Conservation (phyloP, 1,139 yeast genomes). For the Protomyces arabidopsidicola region DNA sequence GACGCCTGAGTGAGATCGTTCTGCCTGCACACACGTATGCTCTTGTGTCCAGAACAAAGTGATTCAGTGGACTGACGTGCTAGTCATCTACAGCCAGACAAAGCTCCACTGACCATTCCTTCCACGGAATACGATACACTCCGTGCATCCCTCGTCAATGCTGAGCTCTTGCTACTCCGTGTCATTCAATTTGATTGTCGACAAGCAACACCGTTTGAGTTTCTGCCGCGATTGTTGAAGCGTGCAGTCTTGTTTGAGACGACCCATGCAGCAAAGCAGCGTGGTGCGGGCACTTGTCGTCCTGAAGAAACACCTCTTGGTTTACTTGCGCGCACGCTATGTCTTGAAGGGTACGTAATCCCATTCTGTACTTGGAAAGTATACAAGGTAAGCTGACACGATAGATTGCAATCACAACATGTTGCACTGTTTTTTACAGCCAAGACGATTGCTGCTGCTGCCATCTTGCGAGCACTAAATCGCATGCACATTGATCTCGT, state of each 20-base stretch:
- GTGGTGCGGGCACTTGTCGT: not conserved
- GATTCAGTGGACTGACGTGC: not conserved
- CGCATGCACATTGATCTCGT: not conserved
- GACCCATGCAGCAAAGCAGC: not conserved
- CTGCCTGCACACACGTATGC: slow-evolving; percentile 32
- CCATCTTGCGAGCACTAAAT: not conserved
- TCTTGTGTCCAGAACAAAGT: not conserved
- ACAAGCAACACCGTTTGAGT: slow-evolving; percentile 24
- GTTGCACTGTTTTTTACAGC: slow-evolving; percentile 14
- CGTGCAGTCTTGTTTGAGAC: not conserved
- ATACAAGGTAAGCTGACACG: not conserved
- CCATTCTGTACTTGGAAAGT: not conserved
- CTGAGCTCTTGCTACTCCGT: slow-evolving; percentile 32
- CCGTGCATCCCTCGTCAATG: slow-evolving; percentile 32
- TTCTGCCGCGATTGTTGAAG: slow-evolving; percentile 3
- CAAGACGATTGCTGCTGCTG: slow-evolving; percentile 11
- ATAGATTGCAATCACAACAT: not conserved
- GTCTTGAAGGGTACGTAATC: not conserved
- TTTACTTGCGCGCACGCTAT: slow-evolving; percentile 1
- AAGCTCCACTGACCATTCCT: slow-evolving; percentile 28
- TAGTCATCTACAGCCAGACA: slow-evolving; percentile 29
- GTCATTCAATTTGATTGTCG: slow-evolving; percentile 28
- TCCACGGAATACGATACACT: slow-evolving; percentile 32
- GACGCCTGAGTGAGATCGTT: slow-evolving; percentile 33
- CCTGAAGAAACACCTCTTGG: slow-evolving; percentile 13